Conservation (phyloP, 139 green algal genomes). For the Volvox africanus region DNA sequence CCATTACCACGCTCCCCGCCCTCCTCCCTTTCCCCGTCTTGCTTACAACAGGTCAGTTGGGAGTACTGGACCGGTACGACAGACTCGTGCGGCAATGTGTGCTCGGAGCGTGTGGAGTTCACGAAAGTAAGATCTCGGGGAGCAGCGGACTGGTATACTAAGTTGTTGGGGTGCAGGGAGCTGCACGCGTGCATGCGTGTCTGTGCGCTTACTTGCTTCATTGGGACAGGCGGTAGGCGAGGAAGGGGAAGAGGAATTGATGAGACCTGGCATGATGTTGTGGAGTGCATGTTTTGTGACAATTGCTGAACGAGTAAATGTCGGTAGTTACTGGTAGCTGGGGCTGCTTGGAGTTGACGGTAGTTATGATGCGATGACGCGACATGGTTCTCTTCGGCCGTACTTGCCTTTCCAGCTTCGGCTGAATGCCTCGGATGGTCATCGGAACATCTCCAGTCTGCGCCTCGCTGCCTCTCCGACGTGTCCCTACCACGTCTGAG, state of each 20-base stretch:
- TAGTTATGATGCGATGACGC: not conserved
- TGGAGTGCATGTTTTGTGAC: not conserved
- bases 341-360: not conserved
- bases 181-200: not conserved
- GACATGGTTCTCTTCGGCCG: no score
- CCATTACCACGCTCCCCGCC: not conserved
- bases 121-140: slow-evolving; percentile 61
- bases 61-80: slow-evolving; percentile 96
- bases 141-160: not conserved
- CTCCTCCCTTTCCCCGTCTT: not conserved
- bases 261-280: not conserved
- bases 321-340: not conserved
- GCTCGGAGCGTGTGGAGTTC: slow-evolving; percentile 85
- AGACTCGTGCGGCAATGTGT: slow-evolving; percentile 84
- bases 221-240: not conserved
- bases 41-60: slow-evolving; percentile 79
- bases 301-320: not conserved
- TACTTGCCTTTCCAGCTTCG: no score
- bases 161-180: no score
- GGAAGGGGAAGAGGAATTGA: not conserved
- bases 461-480: no score
- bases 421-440: no score
- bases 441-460: no score
- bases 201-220: not conserved
- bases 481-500: no score